Base-by-base conservation (phyloP, 441 rosid species). In the Erysimum pusillum region DNA sequence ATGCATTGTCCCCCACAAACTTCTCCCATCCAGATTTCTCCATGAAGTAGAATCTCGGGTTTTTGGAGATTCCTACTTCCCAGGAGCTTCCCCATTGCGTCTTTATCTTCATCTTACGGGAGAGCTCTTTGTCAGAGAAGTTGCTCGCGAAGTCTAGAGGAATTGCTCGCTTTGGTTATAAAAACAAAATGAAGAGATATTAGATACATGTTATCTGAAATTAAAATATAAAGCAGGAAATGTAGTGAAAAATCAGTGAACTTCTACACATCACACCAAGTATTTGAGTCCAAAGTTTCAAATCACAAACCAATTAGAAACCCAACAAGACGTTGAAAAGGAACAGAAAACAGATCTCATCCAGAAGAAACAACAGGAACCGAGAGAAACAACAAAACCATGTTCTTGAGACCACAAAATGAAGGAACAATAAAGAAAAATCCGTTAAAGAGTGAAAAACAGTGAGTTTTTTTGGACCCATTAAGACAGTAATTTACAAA, bases 1-100 rank as follows among this genome's bases (percentile, higher is more conserved):
- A 67, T 7, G 54, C 65, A 53, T 73, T 73, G 66, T 78, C 74
- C 4, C 45, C 73, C 32, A 78, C 70, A 36, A 74, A 74, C 59
- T 45, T 18, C 20, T 57, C 34, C 78, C 78, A 74, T 14, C 72
- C 66, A 0, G 17, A 41, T 63, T 74, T 74, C 78, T 66, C 78
- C 58, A 74, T 35, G 72, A 57, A 74, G 11, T 57, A 66, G 51
- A 66, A 74, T 8, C 60, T 57, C 2, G 51, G 20, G 20, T 74
- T 65, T 13, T 58, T 57, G 5, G 59, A 7, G 11, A 74, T 6
- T 10, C 8, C 13, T 0, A 74, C 11, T 15, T 65, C 39, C 78
- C 78, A 74, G 11, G 42, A 57, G n/a, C 66, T 56, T n/a, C 72
- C 72, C 72, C 78, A 65, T 9, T 1, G 13, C 4, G 49, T 15